Evolutionary conservation across 768 basidiomycete genomes (phyloP).

Genomic region (Rhizopogon rudus): DNA sequence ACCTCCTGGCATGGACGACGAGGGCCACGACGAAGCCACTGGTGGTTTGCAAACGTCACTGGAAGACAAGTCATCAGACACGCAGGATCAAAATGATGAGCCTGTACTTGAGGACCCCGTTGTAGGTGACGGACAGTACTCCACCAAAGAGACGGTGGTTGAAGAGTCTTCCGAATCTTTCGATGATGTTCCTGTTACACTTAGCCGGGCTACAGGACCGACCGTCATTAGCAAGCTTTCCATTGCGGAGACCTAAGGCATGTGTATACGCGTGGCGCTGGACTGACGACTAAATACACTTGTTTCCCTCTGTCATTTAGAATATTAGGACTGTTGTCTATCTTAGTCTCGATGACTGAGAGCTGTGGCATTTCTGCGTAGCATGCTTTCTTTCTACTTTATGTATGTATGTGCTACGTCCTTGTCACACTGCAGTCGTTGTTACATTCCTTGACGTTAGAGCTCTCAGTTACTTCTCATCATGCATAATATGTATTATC

Average conservation of each 20-base stretch:
- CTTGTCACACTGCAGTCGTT: background rate
- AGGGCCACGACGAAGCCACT: constrained; percentile 19
- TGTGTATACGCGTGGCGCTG: background rate
- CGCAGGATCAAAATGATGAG: constrained; percentile 5
- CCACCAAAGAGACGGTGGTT: constrained; percentile 2
- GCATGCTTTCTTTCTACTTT: background rate
- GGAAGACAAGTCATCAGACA: constrained; percentile 6
- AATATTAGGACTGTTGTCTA: too few species aligned
- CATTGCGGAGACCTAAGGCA: background rate
- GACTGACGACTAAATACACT: background rate
- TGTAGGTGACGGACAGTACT: constrained; percentile 4
- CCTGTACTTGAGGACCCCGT: constrained; percentile 1
- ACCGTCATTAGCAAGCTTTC: background rate
- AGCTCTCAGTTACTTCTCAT: background rate
- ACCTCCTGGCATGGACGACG: constrained; percentile 40
- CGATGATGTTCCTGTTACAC: constrained; percentile 17
- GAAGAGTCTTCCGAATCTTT: constrained; percentile 3
- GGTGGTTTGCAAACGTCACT: constrained; percentile 13
- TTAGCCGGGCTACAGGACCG: constrained; percentile 22
- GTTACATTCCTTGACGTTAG: background rate
- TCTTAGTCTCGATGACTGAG: background rate
- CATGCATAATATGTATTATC: background rate
- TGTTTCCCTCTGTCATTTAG: background rate
- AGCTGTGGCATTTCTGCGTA: background rate
- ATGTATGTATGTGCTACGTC: background rate